Percentiles rank a stretch among this genome's conserved stretches.
phyloP scores from a whole-genome alignment of 1,284 basidiomycete genomes.

The Pseudozyma pruni region DNA sequence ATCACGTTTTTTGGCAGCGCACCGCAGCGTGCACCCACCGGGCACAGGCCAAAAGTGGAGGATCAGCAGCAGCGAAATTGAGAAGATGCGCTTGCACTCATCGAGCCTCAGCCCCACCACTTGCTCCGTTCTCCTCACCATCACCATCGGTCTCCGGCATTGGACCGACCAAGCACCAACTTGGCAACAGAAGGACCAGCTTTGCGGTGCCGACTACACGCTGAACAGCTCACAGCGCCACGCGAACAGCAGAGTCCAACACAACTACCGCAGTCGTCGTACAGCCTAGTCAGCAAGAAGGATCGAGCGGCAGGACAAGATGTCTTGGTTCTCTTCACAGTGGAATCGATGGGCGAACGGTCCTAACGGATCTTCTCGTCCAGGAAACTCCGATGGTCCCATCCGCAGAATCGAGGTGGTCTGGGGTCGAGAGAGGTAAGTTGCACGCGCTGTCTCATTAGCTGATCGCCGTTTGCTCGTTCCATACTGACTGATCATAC shows the following conservation, averaged over 20 bases:
- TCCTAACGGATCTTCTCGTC: slow-evolving; percentile 5
- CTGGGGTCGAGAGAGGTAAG: slow-evolving; percentile 61
- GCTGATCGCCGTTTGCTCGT: too few relatives aligned
- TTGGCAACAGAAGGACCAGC: too few relatives aligned
- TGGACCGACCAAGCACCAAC: too few relatives aligned
- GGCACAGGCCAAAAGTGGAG: slow-evolving; percentile 3
- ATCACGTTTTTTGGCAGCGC: slow-evolving; percentile 5
- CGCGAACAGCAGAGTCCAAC: background rate
- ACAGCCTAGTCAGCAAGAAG: background rate
- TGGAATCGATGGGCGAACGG: slow-evolving; percentile 56
- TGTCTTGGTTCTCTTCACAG: slow-evolving; percentile 67
- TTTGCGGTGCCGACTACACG: too few relatives aligned
- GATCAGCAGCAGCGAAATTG: background rate
- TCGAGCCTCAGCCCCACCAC: background rate
- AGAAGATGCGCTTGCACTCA: too few relatives aligned
- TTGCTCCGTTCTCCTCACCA: background rate
- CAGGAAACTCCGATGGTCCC: slow-evolving; percentile 14
- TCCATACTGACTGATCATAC: too few relatives aligned
- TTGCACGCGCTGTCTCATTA: background rate
- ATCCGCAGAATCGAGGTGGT: slow-evolving; percentile 57
- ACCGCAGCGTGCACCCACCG: too few relatives aligned
- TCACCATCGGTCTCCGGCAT: too few relatives aligned
- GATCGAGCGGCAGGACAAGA: slow-evolving; percentile 5
- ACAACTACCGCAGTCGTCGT: too few relatives aligned
- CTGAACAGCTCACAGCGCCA: too few relatives aligned